Evolutionary conservation across 257 asterid species (phyloP).

Genomic region (Knoxia roxburghii): DNA sequence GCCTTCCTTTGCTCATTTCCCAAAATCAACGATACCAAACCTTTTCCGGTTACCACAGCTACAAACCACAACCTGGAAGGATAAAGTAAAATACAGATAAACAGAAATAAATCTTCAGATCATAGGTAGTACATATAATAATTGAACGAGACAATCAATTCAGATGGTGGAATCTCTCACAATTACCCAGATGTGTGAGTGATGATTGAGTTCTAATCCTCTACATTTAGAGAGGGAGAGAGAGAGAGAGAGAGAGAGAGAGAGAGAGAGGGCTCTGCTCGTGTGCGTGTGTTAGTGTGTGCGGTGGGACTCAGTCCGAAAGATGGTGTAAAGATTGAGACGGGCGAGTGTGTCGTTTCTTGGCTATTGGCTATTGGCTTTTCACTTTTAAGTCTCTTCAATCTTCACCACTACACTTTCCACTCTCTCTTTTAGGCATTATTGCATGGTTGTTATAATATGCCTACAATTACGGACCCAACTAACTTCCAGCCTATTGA

Average conservation of each 20-base stretch:
- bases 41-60: neutral
- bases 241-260: neutral
- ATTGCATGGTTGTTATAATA: constrained; percentile 3
- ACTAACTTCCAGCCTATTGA: neutral
- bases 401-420: constrained; percentile 33
- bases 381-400: constrained; percentile 35
- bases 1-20: constrained; percentile 65
- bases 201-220: neutral
- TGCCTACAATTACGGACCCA: neutral
- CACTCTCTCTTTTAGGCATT: constrained; percentile 25
- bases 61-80: constrained; percentile 9
- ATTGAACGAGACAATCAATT: neutral
- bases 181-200: constrained; percentile 10
- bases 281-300: too few species aligned
- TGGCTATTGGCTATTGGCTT: constrained; percentile 15
- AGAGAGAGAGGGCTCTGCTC: neutral
- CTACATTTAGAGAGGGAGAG: constrained; percentile 1
- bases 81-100: constrained; percentile 5
- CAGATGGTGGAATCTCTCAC: neutral
- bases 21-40: constrained; percentile 10
- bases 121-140: neutral
- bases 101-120: constrained; percentile 13
- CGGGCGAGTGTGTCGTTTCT: constrained; percentile 5
- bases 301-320: neutral
- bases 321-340: neutral